phyloP scores from a whole-genome alignment of 2,329 filamentous ascomycete species.

The Calonectria hawksworthii region DNA sequence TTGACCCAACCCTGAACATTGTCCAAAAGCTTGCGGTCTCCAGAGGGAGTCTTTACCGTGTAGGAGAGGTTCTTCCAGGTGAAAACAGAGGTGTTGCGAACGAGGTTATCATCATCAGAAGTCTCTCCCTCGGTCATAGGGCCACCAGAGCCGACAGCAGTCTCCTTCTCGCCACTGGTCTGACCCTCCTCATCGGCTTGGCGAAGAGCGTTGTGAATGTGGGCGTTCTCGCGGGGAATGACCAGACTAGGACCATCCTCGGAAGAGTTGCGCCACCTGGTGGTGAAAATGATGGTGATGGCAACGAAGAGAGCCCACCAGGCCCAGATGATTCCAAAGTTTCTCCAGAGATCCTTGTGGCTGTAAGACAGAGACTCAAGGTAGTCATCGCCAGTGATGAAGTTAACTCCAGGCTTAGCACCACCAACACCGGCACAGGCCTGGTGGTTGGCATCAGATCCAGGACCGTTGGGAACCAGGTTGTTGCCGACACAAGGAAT shows the following conservation, averaged over 20 bases:
- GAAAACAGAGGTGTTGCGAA: conserved; percentile 77
- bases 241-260: conserved; percentile 69
- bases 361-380: conserved; percentile 67
- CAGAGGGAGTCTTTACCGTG: conserved; percentile 72
- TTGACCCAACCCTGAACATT: conserved; percentile 89
- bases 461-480: conserved; percentile 64
- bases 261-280: conserved; percentile 66
- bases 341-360: conserved; percentile 68
- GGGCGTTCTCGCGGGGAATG: conserved; percentile 72
- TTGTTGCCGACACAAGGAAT: conserved; percentile 65
- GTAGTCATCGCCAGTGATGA: conserved; percentile 71
- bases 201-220: conserved; percentile 48
- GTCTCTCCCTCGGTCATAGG: conserved; percentile 31
- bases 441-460: conserved; percentile 59
- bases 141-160: conserved; percentile 21
- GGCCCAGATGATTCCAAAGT: conserved; percentile 73
- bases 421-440: conserved; percentile 72
- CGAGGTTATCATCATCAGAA: conserved; percentile 55
- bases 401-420: conserved; percentile 61
- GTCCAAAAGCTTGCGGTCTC: conserved; percentile 79
- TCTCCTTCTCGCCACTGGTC: conserved; percentile 38
- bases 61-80: conserved; percentile 83
- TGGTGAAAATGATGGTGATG: conserved; percentile 71
- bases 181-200: conserved; percentile 65
- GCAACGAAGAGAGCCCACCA: conserved; percentile 73